Base-by-base conservation (phyloP, 2,329 filamentous ascomycete species). In the Calonectria henricotiae region DNA sequence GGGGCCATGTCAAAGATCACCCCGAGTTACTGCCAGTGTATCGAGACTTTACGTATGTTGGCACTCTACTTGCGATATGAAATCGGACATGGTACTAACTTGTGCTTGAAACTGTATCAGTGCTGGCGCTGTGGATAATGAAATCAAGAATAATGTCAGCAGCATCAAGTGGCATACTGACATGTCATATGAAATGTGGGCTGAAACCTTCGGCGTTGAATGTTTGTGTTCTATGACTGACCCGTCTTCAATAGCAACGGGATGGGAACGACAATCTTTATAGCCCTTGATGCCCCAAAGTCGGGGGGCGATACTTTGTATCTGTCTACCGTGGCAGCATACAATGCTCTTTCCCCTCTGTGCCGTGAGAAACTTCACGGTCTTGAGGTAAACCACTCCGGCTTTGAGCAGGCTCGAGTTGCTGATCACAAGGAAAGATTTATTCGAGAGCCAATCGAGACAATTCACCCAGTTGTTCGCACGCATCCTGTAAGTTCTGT, bases 401-500 rank as follows among this genome's bases (percentile, higher is more conserved):
- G 46, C 12, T 46, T 62, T 58, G 65, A 67, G 13, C 66, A 71
- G 47, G 62, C 65, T 13, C 37, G 39, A 13, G 63, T 65, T 23
- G 62, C 69, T 3, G 43, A 25, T 35, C 60, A 61, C 27, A 64
- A 65, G 12, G 65, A 63, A 7, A 25, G 62, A 5, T 58, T 65
- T 27, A 58, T 71, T 3, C 20, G 65, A 11, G 54, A 62, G 13
- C 66, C 69, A 43, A 64, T 71, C 5, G 58, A 55, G 46, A 85
- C 91, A 27, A 91, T 89, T 0, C 91, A 93, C 51, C 71, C 72
- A 75, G 91, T 72, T 32, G 67, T 72, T 12, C 62, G 73, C 15
- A 73, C 67, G 4, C 62, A 72, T 39, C 68, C 91, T 0, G 87
- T 85, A 5, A 61, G 66, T 67, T 11, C 39, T 20, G 23, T 15